Base-by-base conservation (phyloP, 2,329 filamentous ascomycete genomes). In the Cladosporium colombiae region DNA sequence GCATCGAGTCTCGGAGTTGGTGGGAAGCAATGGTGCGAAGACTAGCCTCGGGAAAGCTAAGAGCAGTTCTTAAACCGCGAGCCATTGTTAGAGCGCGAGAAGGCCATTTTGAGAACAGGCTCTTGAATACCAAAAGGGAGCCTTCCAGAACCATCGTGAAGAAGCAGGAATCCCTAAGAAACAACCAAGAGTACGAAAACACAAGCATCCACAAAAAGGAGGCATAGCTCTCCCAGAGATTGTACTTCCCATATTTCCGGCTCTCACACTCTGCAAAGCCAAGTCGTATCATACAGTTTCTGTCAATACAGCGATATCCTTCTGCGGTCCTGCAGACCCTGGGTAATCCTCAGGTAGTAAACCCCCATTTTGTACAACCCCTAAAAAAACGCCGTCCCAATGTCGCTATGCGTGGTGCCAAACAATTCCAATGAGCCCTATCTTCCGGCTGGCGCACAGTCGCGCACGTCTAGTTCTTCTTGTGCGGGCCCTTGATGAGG, bases 401-500 rank as follows among this genome's bases (percentile, higher is more conserved):
- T 52, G 23, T 52, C 56, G 62, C 62, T 65, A 59, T 65, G 62
- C 53, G 62, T 52, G 58, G 44, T 46, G 40, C 33, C 31, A 57
- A 65, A 58, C 21, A 49, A 58, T 40, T n/a, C 1, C 35, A 37
- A 40, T 18, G 8, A 21, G 21, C 23, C 60, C 60, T 8, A 16
- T 52, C 27, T 31, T 1, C 10, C 18, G 7, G 16, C 52, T 49
- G 21, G 11, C 35, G 16, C 40, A 46, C 3, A 23, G 8, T 3
- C 2, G 1, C 5, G 1, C 40, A n/a, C n/a, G n/a, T 65, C 69
- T 80, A 87, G 72, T 89, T 86, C 78, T 84, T 85, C 80, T 93
- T 86, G 85, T 88, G 82, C 70, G 88, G 85, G 74, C 89, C 85
- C 81, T 89, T 86, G 83, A 96, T 83, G 77, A 89, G 87, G 16